Conservation (phyloP, 169 alveolate species). For the Plasmodium ovale region DNA sequence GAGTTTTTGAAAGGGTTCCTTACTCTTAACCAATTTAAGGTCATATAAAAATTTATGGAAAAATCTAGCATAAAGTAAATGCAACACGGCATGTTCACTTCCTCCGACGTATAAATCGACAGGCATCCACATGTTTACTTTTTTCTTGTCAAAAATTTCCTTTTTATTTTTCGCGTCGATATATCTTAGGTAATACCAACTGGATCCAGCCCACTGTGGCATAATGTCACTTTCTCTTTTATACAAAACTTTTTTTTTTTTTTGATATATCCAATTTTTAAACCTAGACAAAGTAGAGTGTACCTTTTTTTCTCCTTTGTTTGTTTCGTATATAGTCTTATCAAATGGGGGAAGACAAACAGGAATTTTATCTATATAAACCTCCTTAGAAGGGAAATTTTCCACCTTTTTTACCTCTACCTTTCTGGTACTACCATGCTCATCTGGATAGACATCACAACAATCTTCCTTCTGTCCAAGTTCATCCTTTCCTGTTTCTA, state of each 20-base stretch:
- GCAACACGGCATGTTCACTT: constrained; percentile 94
- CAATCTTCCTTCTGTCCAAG: neutral
- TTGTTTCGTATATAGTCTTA: constrained; percentile 43
- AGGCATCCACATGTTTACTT: constrained; percentile 91
- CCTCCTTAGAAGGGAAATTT: constrained; percentile 46
- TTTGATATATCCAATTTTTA: constrained; percentile 75
- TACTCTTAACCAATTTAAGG: constrained; percentile 79
- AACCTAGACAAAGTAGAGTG: constrained; percentile 44
- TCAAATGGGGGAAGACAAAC: constrained; percentile 51
- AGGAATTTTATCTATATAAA: constrained; percentile 72
- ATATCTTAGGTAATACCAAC: constrained; percentile 93
- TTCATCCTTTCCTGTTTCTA: neutral
- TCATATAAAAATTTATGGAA: constrained; percentile 92
- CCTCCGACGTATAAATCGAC: constrained; percentile 96
- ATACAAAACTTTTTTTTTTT: constrained; percentile 55
- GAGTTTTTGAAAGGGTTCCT: constrained; percentile 91
- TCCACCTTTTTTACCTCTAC: constrained; percentile 37
- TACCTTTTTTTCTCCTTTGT: neutral
- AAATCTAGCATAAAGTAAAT: constrained; percentile 93
- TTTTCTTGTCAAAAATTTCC: constrained; percentile 70
- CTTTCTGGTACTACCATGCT: neutral
- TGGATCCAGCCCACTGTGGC: constrained; percentile 96
- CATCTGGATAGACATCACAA: neutral
- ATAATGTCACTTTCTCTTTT: constrained; percentile 90
- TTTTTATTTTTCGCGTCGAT: constrained; percentile 86